phyloP scores from a whole-genome alignment of 2,329 filamentous ascomycete species.

The Trichoderma sp. region DNA sequence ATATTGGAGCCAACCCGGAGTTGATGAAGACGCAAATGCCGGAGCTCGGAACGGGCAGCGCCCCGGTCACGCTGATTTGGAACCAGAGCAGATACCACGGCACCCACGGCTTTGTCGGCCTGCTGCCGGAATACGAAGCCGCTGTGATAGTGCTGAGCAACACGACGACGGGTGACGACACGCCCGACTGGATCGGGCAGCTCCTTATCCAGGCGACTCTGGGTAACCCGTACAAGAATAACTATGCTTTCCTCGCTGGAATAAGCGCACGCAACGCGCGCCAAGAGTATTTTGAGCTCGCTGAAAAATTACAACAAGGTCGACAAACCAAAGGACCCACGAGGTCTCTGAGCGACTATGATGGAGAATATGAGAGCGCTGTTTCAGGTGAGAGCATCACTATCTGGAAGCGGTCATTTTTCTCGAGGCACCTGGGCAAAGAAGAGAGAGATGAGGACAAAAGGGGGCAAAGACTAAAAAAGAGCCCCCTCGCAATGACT shows the following conservation, averaged over 20 bases:
- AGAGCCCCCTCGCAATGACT: not conserved
- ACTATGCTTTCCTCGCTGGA: not conserved
- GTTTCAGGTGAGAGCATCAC: not conserved
- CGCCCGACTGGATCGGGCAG: constrained; percentile 22
- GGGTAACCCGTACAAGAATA: not conserved
- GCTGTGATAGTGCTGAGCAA: constrained; percentile 22
- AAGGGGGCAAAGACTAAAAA: not conserved
- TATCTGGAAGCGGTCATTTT: not conserved
- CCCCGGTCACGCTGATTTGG: not conserved
- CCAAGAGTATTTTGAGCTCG: not conserved
- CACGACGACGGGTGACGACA: constrained; percentile 17
- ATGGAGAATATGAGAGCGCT: not conserved
- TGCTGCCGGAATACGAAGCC: constrained; percentile 21
- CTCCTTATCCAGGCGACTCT: constrained; percentile 12
- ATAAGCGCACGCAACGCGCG: not conserved
- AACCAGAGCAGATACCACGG: not conserved
- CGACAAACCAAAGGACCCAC: not conserved
- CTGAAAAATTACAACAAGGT: not conserved
- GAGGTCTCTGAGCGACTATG: not conserved
- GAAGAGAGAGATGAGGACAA: not conserved
- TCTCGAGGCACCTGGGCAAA: not conserved
- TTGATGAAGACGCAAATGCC: not conserved
- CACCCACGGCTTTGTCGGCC: constrained; percentile 1
- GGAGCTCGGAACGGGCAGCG: not conserved
- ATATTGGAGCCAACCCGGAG: not conserved